Base-by-base conservation (phyloP, 2,329 filamentous ascomycete species). In the Blastomyces emzantsi region DNA sequence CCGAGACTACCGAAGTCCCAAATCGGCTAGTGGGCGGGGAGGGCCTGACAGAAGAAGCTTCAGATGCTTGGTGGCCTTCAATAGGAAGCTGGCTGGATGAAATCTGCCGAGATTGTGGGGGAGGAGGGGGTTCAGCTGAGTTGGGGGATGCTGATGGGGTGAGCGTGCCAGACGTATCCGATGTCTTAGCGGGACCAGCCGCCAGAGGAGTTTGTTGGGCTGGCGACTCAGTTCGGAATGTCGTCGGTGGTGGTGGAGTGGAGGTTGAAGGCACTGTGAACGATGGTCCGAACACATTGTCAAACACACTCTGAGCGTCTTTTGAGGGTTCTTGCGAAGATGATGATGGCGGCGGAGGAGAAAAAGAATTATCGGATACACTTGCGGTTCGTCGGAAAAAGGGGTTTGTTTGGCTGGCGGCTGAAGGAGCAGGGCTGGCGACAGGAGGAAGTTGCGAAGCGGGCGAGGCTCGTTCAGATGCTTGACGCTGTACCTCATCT, bases 221-320 rank as follows among this genome's bases (percentile, higher is more conserved):
- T 43, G 70, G 69, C 5, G 78, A 78, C 39, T 82, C 79, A 3
- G 78, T 82, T 70, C 85, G 82, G 78, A 90, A 90, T 6, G 85
- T 85, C 15, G 84, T 85, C 39, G 75, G 75, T 11, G 83, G 81
- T 19, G 82, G 81, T 28, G 80, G 79, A 56, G 74, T 74, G n/a
- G 71, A 70, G 52, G 72, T 72, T 7, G 74, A 75, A 52, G 77
- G 80, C 62, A 80, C 78, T 19, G 78, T 77, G 69, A 86, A 86
- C 1, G 87, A 81, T 57, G 87, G 86, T 1, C 91, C 91, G 75
- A 96, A 96, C 55, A 96, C 86, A 70, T 89, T 92, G 72, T 96
- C 90, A 74, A 96, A 95, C 3, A 87, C 86, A 75, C 84, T 87
- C 67, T 90, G 87, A 59, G 81, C 80, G 63, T 80, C 78, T 59